Percentiles rank a stretch among this genome's conserved stretches.
Evolutionary conservation across 352 stramenopile species (phyloP).

Genomic region (Phytophthora hibernalis): DNA sequence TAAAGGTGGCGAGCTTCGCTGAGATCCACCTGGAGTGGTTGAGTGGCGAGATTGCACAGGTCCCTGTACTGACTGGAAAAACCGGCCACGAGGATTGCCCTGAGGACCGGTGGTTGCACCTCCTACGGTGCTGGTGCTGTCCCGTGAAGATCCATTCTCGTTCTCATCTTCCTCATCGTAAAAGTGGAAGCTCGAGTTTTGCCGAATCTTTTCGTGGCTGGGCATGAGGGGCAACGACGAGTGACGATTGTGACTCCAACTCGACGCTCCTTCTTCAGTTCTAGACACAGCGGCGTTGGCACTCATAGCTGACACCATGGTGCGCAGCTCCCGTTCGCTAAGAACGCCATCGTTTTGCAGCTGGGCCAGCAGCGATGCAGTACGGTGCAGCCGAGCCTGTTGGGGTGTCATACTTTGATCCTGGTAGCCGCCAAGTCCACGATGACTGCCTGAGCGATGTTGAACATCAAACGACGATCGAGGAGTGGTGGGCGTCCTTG

Average conservation of each 20-base stretch:
- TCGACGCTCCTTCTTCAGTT: slow-evolving; percentile 12
- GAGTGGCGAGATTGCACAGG: slow-evolving; percentile 17
- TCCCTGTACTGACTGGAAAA: slow-evolving; percentile 35
- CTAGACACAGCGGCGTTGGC: slow-evolving; percentile 9
- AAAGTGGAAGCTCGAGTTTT: slow-evolving; percentile 24
- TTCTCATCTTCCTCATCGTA: slow-evolving; percentile 36
- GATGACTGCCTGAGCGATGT: slow-evolving; percentile 18
- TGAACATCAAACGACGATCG: slow-evolving; percentile 37
- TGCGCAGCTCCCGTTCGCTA: slow-evolving; percentile 35
- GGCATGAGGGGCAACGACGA: slow-evolving; percentile 66
- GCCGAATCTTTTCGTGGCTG: slow-evolving; percentile 51
- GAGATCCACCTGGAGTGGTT: slow-evolving; percentile 23
- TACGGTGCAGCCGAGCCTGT: slow-evolving; percentile 21
- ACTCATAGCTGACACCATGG: slow-evolving; percentile 41
- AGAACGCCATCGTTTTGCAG: slow-evolving; percentile 23
- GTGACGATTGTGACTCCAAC: slow-evolving; percentile 44
- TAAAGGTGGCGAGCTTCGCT: slow-evolving; percentile 32
- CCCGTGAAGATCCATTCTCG: slow-evolving; percentile 27
- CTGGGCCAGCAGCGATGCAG: slow-evolving; percentile 24
- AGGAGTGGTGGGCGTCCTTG: slow-evolving; percentile 36
- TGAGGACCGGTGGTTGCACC: slow-evolving; percentile 10
- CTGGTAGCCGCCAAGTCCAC: slow-evolving; percentile 17
- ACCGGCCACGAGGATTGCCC: slow-evolving; percentile 10
- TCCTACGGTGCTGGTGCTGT: slow-evolving; percentile 31
- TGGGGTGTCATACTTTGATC: slow-evolving; percentile 5